A percentile compares a stretch with the other conserved stretches of the same genome.
Evolutionary conservation across 768 basidiomycete species (phyloP).

Genomic region (Rhodotorula taiwanensis): DNA sequence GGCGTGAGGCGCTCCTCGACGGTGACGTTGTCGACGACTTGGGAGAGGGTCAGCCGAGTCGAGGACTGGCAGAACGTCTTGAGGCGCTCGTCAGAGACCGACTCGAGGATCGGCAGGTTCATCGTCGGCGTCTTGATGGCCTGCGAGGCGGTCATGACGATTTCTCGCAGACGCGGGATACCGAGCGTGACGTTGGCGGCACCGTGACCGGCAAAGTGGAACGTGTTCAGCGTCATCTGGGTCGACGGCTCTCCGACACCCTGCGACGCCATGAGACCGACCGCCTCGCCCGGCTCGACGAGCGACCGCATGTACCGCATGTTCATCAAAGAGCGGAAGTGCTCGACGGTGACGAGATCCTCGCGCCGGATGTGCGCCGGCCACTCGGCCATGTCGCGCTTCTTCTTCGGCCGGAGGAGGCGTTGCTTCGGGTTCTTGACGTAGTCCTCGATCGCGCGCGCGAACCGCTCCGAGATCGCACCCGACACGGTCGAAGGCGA

Average conservation of each 20-base stretch:
- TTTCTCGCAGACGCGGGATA: conserved; percentile 96
- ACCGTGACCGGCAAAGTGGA: conserved; percentile 99
- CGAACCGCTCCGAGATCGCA: conserved; percentile 86
- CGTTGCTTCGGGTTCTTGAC: conserved; percentile 63
- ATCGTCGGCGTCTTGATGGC: conserved; percentile 97
- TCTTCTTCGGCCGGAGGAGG: conserved; percentile 48
- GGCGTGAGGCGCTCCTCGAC: conserved; percentile 71
- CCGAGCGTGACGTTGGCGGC: conserved; percentile 98
- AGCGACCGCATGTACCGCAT: conserved; percentile 87
- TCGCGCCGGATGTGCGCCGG: conserved; percentile 50
- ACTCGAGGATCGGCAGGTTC: conserved; percentile 60
- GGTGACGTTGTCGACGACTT: conserved; percentile 71
- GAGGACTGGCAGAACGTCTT: conserved; percentile 75
- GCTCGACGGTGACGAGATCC: conserved; percentile 44
- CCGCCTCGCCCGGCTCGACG: conserved; percentile 97
- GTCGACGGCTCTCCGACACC: conserved; percentile 99
- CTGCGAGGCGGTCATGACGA: conserved; percentile 95
- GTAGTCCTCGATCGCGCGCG: conserved; percentile 69
- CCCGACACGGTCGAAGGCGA: conserved; percentile 75
- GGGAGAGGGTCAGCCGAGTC: conserved; percentile 74
- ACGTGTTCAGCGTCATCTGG: conserved; percentile 99
- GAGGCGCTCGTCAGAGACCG: conserved; percentile 53
- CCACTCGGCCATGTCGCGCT: conserved; percentile 48
- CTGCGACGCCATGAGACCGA: conserved; percentile 91
- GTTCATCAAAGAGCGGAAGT: conserved; percentile 76